These are phyloP conservation scores for Colletotrichum sp. DNA, from an alignment of 2,329 filamentous ascomycete genomes.

Conservation along the genomic window DNA sequence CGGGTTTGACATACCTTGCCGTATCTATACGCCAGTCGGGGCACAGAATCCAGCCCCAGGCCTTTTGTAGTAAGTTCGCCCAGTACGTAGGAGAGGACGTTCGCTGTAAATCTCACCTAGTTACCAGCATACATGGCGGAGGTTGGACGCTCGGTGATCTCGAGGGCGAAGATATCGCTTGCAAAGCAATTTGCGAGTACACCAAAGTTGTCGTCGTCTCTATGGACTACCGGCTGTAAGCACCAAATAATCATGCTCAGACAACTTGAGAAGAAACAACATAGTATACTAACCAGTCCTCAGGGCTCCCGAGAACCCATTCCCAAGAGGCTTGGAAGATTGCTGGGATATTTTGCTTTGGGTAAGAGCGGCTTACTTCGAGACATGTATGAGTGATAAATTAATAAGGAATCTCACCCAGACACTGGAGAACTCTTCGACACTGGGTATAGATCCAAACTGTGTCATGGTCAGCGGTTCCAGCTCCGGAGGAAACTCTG, in stretches of 20 bases:
- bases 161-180: not conserved
- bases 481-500: not conserved
- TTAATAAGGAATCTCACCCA: not conserved
- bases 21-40: not conserved
- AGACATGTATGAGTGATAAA: not conserved
- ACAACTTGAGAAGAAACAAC: too few relatives aligned
- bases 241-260: fast-evolving
- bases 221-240: not conserved
- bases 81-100: not conserved
- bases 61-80: not conserved
- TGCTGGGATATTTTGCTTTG: not conserved
- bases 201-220: not conserved
- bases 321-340: not conserved
- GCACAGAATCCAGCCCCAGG: not conserved
- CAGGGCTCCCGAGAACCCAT: not conserved
- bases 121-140: not conserved
- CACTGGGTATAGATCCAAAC: not conserved
- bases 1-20: not conserved
- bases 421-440: not conserved
- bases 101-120: not conserved
- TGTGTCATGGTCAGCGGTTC: not conserved
- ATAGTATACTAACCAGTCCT: not conserved
- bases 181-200: not conserved
- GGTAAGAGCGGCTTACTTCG: not conserved
- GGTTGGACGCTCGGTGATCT: not conserved